Conservation (phyloP, 2,329 filamentous ascomycete genomes). For the Colletotrichum sp. region DNA sequence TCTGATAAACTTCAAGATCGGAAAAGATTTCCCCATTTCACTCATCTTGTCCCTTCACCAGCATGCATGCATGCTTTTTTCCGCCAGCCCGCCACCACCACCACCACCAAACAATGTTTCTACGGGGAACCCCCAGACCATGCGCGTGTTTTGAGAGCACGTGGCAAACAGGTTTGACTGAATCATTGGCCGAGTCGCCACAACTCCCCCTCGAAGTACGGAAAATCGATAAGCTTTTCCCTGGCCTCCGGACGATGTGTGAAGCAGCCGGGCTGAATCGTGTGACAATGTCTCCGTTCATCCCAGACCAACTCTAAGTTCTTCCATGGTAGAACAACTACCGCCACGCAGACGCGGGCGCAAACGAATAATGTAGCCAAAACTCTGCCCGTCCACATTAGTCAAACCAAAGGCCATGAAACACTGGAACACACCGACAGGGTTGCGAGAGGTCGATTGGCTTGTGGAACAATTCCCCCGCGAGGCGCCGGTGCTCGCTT, state of each 20-base stretch:
- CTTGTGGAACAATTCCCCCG: neutral
- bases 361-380: neutral
- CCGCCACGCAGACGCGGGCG: neutral
- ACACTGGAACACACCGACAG: neutral
- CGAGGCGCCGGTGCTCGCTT: neutral
- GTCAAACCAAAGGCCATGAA: neutral
- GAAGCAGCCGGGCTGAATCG: neutral
- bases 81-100: neutral
- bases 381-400: neutral
- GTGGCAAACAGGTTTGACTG: neutral
- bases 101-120: neutral
- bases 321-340: neutral
- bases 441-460: neutral
- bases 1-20: neutral
- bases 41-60: neutral
- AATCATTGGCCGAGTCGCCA: neutral
- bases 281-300: neutral
- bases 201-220: neutral
- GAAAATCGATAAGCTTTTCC: neutral
- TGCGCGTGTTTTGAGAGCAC: neutral
- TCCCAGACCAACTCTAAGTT: slow-evolving; percentile 1
- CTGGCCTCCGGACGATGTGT: neutral
- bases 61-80: neutral
- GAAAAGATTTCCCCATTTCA: neutral
- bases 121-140: neutral